Evolutionary conservation across 345 rosid species (phyloP).

Genomic region (Populus ilicifolia): DNA sequence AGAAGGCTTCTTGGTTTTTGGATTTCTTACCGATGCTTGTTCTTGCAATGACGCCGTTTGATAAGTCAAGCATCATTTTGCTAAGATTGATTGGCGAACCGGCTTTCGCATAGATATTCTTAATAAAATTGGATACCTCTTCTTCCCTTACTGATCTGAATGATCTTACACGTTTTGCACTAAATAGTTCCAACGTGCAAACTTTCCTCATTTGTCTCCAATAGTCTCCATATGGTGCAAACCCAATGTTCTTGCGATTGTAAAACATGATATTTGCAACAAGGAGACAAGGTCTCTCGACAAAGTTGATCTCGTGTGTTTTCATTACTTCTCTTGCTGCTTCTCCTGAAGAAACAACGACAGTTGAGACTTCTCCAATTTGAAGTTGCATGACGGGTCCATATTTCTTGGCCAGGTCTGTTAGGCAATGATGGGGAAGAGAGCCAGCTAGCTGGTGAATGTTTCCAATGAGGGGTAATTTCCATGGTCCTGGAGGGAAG

Average conservation of each 20-base stretch:
- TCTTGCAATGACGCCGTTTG: not conserved
- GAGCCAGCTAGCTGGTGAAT: not conserved
- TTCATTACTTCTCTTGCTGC: not conserved
- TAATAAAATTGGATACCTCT: not conserved
- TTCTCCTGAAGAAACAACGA: not conserved
- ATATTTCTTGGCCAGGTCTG: not conserved
- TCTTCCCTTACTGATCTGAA: conserved; percentile 5
- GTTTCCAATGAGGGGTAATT: not conserved
- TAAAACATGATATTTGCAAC: not conserved
- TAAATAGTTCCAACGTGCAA: not conserved
- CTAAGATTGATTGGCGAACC: conserved; percentile 24
- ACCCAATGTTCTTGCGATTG: not conserved
- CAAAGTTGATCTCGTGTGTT: conserved; percentile 2
- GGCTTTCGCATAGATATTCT: not conserved
- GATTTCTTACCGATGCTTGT: not conserved
- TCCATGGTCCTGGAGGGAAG: not conserved
- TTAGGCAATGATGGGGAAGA: not conserved
- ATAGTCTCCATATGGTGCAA: conserved; percentile 7
- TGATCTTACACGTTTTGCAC: not conserved
- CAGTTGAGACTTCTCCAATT: not conserved
- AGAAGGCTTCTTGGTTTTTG: not conserved
- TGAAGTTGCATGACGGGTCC: not conserved
- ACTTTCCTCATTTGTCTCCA: conserved; percentile 10
- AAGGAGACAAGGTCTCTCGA: not conserved
- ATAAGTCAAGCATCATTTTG: not conserved